Percentiles rank a stretch among this genome's conserved stretches.
Conservation (phyloP, 129 eudicot species). For the Artemisia argyi region DNA sequence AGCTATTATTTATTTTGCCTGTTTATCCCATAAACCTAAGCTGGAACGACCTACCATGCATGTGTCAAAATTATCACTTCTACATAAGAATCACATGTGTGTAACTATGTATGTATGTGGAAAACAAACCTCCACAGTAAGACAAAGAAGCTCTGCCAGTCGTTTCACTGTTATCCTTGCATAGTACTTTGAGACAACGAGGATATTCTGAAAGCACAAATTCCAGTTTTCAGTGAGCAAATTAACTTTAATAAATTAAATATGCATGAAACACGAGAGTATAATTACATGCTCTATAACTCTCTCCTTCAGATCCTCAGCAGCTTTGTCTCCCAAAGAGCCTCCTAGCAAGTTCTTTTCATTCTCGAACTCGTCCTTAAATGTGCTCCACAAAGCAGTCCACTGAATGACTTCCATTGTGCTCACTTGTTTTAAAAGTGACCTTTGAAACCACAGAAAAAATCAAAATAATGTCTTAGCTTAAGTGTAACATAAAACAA, state of each 20-base stretch:
- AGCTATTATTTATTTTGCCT: too few species aligned
- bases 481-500: background rate
- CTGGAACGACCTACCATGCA: too few species aligned
- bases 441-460: slow-evolving; percentile 32
- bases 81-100: background rate
- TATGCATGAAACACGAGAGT: background rate
- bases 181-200: slow-evolving; percentile 85
- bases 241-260: background rate
- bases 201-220: slow-evolving; percentile 59
- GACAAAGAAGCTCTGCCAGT: slow-evolving; percentile 83
- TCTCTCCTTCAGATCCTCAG: slow-evolving; percentile 81
- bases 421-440: slow-evolving; percentile 67
- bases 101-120: background rate
- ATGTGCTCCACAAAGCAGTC: slow-evolving; percentile 77
- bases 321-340: slow-evolving; percentile 83
- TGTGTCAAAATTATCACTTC: background rate
- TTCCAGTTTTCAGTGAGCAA: background rate
- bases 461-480: background rate
- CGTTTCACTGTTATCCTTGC: slow-evolving; percentile 79
- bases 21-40: too few species aligned
- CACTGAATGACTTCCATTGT: slow-evolving; percentile 96
- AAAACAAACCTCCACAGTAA: slow-evolving; percentile 62
- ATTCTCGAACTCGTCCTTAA: slow-evolving; percentile 79
- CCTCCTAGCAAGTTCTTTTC: slow-evolving; percentile 91
- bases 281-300: slow-evolving; percentile 81